Evolutionary conservation across 768 basidiomycete species (phyloP), one percentile per base, ranked within the genome.

Genomic region (Panellus pusillus): DNA sequence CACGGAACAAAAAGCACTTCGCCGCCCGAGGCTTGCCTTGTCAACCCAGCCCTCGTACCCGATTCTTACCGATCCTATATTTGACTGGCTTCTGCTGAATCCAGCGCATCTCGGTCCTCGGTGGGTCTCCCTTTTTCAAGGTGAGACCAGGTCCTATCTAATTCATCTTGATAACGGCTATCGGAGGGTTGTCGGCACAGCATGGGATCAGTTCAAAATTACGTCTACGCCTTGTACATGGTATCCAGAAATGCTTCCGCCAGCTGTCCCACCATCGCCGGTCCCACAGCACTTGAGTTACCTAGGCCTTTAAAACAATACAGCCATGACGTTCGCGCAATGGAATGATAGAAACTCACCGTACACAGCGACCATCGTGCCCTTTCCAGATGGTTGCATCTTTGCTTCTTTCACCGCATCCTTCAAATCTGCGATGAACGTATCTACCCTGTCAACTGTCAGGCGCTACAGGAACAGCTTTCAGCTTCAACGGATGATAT

Each of bases 281-380:
- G 88, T 2, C 93, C 93, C 15, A 91, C 83, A 3, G 84, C 83
- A 61, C 86, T 91, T 8, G 91, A 93, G 49, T 84, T 83, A 38
- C 91, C 91, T 24, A 94, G 74, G 63, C 92, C 91, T 93, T 55
- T 47, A 32, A 37, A 51, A 36, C 39, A 38, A 42, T 17, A 20
- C 2, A 44, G 44, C 32, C 35, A 36, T 14, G 44, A 13, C 41
- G 48, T 28, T 41, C 43, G 44, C 36, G 42, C 20, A 35, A 47
- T 27, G 50, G 38, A 49, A 62, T 38, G 54, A 61, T 47, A 42
- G 37, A 54, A 58, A 74, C 83, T 50, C 54, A 94, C 94, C 94
- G 65, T 97, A 98, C 12, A 98, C 66, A 13, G 87, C 79, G 4
- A 97, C 93, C 93, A 98, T 95, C 28, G 83, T 82, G 8, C 96